phyloP scores from a whole-genome alignment of 805 yeast genomes.

The Starmerella ratchasimensis region DNA sequence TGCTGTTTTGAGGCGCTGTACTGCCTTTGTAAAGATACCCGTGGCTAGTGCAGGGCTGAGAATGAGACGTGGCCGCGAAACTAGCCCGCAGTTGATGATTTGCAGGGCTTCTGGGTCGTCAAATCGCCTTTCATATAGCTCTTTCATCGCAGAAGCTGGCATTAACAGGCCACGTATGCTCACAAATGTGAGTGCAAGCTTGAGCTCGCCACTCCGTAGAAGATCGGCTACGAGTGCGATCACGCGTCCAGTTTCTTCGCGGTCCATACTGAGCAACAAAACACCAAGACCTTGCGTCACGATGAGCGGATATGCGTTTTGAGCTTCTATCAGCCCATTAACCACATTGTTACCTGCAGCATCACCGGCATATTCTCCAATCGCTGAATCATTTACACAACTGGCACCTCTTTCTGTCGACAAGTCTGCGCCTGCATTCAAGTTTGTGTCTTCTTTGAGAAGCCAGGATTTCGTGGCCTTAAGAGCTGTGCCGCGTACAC shows the following conservation, averaged over 20 bases:
- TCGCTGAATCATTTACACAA: too few relatives aligned
- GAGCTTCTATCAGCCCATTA: too few relatives aligned
- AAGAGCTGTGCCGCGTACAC: too few relatives aligned
- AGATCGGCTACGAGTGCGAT: constrained; percentile 2
- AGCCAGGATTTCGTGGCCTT: too few relatives aligned
- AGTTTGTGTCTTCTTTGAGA: too few relatives aligned
- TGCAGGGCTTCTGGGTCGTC: neutral
- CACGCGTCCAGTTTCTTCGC: neutral
- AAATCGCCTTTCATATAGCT: neutral
- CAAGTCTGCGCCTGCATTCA: too few relatives aligned
- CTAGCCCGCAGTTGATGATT: constrained; percentile 5
- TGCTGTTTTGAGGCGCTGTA: constrained; percentile 1
- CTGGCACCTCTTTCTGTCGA: too few relatives aligned
- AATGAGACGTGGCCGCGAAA: constrained; percentile 11
- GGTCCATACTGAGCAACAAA: neutral
- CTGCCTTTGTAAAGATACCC: constrained; percentile 3
- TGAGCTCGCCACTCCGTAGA: neutral
- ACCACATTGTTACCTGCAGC: too few relatives aligned
- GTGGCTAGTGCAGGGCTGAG: constrained; percentile 1
- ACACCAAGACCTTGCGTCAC: neutral
- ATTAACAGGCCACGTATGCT: constrained; percentile 9
- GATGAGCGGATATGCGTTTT: too few relatives aligned
- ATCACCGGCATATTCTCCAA: too few relatives aligned
- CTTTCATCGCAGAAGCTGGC: constrained; percentile 1
- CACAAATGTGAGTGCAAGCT: constrained; percentile 3